Evolutionary conservation across 2,329 filamentous ascomycete species (phyloP).

Genomic region (Monosporascus sp.): DNA sequence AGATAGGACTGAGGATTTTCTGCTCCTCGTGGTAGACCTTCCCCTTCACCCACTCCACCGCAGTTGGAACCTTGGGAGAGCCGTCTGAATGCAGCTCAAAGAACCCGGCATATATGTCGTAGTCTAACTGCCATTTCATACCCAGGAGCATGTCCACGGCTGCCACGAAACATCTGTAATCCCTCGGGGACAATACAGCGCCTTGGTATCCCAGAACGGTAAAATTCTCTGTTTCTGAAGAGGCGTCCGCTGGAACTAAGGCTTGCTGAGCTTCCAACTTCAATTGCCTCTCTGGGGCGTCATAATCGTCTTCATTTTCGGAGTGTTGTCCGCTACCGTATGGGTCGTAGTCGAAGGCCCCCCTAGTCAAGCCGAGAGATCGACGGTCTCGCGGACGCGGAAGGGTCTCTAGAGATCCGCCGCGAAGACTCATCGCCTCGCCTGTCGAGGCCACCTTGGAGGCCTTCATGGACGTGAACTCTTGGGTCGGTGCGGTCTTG

Average conservation of each 20-base stretch:
- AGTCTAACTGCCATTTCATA: constrained; percentile 4
- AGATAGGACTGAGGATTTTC: constrained; percentile 3
- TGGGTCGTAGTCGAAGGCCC: neutral
- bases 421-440: constrained; percentile 6
- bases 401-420: constrained; percentile 4
- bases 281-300: neutral
- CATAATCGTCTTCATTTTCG: neutral
- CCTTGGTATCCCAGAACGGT: constrained; percentile 13
- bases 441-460: neutral
- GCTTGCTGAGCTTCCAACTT: no score
- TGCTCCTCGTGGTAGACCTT: constrained; percentile 3
- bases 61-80: neutral
- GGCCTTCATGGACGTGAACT: neutral
- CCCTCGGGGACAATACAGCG: neutral
- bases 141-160: constrained; percentile 12
- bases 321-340: neutral
- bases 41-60: constrained; percentile 2
- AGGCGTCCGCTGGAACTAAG: neutral
- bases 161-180: constrained; percentile 6
- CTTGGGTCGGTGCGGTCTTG: neutral
- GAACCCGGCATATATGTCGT: constrained; percentile 12
- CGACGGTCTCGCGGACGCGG: no score
- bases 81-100: constrained; percentile 6
- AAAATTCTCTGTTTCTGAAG: neutral
- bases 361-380: no score